Conservation (phyloP, 2,329 filamentous ascomycete genomes). For the Ophiostoma tasmaniense region DNA sequence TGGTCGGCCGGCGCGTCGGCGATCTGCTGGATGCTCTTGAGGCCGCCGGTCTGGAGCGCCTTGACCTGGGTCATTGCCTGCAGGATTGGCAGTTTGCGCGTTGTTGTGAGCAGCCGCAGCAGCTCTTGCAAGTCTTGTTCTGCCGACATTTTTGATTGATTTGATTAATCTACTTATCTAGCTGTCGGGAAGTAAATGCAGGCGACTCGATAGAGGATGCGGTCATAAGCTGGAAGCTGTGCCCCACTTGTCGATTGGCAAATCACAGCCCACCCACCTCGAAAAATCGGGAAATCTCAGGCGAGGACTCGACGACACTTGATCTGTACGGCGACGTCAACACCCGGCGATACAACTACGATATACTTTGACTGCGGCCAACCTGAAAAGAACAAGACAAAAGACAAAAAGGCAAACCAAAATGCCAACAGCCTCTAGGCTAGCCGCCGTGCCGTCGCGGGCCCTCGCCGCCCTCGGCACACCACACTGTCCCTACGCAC, state of each 20-base stretch:
- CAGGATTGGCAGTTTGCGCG: slow-evolving; percentile 51
- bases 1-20: slow-evolving; percentile 39
- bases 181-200: no score
- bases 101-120: slow-evolving; percentile 47
- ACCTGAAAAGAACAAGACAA: no score
- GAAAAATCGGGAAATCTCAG: no score
- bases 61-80: slow-evolving; percentile 51
- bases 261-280: no score
- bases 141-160: slow-evolving; percentile 19
- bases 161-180: not conserved
- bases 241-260: no score
- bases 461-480: not conserved
- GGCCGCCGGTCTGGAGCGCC: slow-evolving; percentile 44
- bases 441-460: not conserved
- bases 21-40: slow-evolving; percentile 49
- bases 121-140: slow-evolving; percentile 54
- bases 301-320: no score
- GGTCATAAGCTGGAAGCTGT: no score
- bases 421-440: not conserved
- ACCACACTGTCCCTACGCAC: not conserved
- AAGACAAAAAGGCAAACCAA: no score
- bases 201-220: no score
- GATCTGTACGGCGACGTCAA: no score
- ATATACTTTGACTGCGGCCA: no score
- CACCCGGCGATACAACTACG: no score